These are phyloP conservation scores for Flaveria brownii DNA, from an alignment of 129 eudicot species.

Conservation along the genomic window DNA sequence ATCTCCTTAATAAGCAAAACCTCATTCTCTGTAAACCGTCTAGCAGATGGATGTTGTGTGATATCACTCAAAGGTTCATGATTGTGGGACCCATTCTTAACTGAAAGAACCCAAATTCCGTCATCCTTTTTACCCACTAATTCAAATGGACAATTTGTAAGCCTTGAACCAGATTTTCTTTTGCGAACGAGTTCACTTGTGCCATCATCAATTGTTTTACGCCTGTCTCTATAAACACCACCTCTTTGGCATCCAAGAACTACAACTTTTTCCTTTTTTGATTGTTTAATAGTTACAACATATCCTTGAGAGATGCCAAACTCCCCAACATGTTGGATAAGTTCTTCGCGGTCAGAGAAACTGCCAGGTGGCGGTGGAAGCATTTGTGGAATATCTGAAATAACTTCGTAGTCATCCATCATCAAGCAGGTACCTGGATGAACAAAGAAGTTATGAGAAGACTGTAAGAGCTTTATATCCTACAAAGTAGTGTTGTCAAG, in stretches of 20 bases:
- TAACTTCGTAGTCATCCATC: conserved; percentile 45
- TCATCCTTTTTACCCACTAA: conserved; percentile 80
- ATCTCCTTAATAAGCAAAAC: conserved; percentile 75
- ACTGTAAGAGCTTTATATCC: conserved; percentile 8
- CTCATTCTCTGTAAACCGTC: conserved; percentile 81
- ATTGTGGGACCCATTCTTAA: conserved; percentile 79
- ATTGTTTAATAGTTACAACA: conserved; percentile 82
- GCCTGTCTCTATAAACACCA: conserved; percentile 76
- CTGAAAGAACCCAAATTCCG: conserved; percentile 73
- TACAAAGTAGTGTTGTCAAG: neutral
- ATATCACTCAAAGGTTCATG: conserved; percentile 88
- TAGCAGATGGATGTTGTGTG: conserved; percentile 79
- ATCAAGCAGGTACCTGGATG: conserved; percentile 28
- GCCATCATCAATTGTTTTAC: conserved; percentile 59
- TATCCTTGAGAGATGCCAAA: conserved; percentile 82
- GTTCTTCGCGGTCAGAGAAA: conserved; percentile 83
- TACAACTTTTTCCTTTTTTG: conserved; percentile 73
- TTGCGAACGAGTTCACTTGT: conserved; percentile 57
- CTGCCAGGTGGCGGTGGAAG: conserved; percentile 95
- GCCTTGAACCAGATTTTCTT: conserved; percentile 75
- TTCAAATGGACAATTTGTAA: conserved; percentile 88
- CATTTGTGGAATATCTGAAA: conserved; percentile 57
- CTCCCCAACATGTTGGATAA: conserved; percentile 81
- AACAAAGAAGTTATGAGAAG: conserved; percentile 15
- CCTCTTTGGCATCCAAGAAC: conserved; percentile 96